These are phyloP conservation scores for Nitzschia sp. DNA, from an alignment of 108 stramenopile species.

Conservation along the genomic window DNA sequence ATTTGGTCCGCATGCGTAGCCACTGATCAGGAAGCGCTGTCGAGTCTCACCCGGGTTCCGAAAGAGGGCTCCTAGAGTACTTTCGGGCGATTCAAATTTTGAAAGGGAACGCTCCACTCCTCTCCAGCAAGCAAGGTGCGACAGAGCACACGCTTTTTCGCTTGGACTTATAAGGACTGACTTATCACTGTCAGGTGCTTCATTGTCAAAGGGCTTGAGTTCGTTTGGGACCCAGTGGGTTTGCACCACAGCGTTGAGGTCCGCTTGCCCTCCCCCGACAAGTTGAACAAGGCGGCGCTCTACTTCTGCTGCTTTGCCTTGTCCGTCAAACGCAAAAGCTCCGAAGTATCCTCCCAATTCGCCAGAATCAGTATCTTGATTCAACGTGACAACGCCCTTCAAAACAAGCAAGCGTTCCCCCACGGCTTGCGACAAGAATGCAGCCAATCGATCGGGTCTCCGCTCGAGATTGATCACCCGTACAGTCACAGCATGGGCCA, in stretches of 20 bases:
- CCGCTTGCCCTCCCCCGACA: slow-evolving; percentile 22
- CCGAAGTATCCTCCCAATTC: slow-evolving; percentile 32
- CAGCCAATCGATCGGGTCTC: slow-evolving; percentile 57
- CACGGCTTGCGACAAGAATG: slow-evolving; percentile 62
- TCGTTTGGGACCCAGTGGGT: slow-evolving; percentile 76
- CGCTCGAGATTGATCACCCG: slow-evolving; percentile 75
- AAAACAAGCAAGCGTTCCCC: slow-evolving; percentile 52
- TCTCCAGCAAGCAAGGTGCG: slow-evolving; percentile 74
- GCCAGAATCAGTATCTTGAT: too few relatives aligned
- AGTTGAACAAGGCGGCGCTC: slow-evolving; percentile 32
- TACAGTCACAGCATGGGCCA: slow-evolving; percentile 12
- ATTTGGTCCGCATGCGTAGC: slow-evolving; percentile 65
- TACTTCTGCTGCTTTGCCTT: slow-evolving; percentile 36
- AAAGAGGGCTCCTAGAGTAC: background rate
- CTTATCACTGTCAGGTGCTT: slow-evolving; percentile 56
- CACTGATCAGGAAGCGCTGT: slow-evolving; percentile 57
- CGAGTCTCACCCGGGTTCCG: slow-evolving; percentile 4
- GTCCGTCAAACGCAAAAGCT: slow-evolving; percentile 72
- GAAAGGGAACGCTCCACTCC: slow-evolving; percentile 40
- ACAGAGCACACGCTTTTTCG: slow-evolving; percentile 75
- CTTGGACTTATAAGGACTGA: slow-evolving; percentile 50
- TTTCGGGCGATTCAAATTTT: slow-evolving; percentile 9
- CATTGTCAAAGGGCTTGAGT: slow-evolving; percentile 69
- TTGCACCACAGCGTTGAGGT: slow-evolving; percentile 50
- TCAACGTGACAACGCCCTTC: slow-evolving; percentile 43